Conservation (phyloP, 495 filamentous ascomycete species). For the Aspergillus baeticus region DNA sequence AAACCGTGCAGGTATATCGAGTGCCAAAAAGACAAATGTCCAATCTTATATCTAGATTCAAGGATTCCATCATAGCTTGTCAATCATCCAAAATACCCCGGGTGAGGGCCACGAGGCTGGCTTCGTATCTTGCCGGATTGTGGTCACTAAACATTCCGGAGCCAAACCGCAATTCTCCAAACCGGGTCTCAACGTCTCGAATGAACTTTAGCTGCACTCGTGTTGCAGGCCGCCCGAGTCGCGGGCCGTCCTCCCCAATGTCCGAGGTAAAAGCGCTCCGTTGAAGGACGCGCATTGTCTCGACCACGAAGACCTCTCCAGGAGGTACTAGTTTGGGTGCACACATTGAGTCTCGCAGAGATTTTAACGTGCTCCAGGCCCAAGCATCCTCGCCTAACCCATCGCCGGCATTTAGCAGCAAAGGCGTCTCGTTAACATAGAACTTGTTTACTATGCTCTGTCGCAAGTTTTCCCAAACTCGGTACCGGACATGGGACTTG, state of each 20-base stretch:
- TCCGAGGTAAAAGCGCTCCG: constrained; percentile 53
- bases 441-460: constrained; percentile 47
- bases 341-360: constrained; percentile 66
- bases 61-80: constrained; percentile 12
- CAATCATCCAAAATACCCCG: constrained; percentile 52
- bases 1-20: not conserved
- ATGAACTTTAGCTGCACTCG: constrained; percentile 66
- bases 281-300: constrained; percentile 59
- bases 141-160: constrained; percentile 75
- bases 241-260: constrained; percentile 30
- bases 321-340: constrained; percentile 71
- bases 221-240: constrained; percentile 60
- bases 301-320: constrained; percentile 72
- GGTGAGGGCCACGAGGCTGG: constrained; percentile 51
- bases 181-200: constrained; percentile 62
- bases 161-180: constrained; percentile 69
- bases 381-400: constrained; percentile 64
- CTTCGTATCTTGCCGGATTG: constrained; percentile 73
- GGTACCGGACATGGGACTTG: constrained; percentile 61
- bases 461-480: constrained; percentile 63
- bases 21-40: not conserved
- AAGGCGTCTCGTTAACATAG: constrained; percentile 45
- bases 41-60: not conserved
- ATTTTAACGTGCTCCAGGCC: constrained; percentile 67
- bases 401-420: constrained; percentile 42